Evolutionary conservation across 2,329 filamentous ascomycete genomes (phyloP).

Genomic region (Fusarium pininemorale): DNA sequence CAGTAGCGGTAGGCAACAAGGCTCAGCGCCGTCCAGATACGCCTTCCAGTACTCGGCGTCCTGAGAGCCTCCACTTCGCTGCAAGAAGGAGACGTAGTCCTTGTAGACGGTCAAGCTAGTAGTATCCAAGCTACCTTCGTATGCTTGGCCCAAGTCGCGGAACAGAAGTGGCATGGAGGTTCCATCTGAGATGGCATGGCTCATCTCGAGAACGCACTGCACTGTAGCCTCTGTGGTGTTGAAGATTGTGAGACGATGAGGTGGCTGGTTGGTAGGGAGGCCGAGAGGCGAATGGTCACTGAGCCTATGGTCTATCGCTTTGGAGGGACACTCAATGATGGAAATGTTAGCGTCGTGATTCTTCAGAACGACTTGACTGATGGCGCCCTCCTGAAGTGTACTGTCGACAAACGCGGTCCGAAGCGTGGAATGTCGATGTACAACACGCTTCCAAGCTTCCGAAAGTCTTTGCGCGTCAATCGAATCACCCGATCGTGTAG

Average conservation of each 20-base stretch:
- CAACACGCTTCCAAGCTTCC: constrained; percentile 33
- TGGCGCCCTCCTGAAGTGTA: not conserved
- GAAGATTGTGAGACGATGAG: constrained; percentile 28
- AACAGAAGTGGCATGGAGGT: constrained; percentile 34
- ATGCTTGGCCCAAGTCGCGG: constrained; percentile 24
- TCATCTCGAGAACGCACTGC: constrained; percentile 29
- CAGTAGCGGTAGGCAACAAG: not conserved
- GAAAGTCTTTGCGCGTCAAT: constrained; percentile 11
- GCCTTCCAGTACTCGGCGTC: constrained; percentile 16
- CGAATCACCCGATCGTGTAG: accelerated
- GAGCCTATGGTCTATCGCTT: not conserved
- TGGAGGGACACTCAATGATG: not conserved
- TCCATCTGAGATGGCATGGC: constrained; percentile 33
- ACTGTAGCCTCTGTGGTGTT: not conserved
- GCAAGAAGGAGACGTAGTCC: constrained; percentile 23
- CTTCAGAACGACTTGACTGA: constrained; percentile 37
- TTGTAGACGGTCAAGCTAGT: constrained; percentile 2
- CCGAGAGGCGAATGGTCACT: not conserved
- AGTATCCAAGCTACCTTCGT: not conserved
- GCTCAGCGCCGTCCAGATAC: constrained; percentile 1
- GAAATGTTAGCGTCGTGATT: not conserved
- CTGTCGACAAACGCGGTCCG: constrained; percentile 35
- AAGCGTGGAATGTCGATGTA: constrained; percentile 34
- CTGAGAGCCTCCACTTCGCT: not conserved
- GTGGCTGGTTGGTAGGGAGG: not conserved